Evolutionary conservation across 2,329 filamentous ascomycete genomes (phyloP).

Genomic region (Venturia effusa): DNA sequence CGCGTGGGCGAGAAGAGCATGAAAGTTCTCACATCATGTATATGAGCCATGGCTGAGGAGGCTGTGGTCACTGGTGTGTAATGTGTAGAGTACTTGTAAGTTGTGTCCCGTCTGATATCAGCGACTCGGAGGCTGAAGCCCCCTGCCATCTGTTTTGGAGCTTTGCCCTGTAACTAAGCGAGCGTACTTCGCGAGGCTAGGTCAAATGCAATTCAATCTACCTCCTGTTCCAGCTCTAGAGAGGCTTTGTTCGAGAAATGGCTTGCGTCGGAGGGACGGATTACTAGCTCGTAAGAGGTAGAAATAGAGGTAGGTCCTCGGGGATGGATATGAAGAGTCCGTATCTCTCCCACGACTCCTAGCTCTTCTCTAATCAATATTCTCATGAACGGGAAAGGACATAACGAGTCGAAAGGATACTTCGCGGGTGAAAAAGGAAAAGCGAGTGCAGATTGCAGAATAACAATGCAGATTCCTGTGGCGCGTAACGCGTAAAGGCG

Average conservation of each 20-base stretch:
- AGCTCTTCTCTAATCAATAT: not conserved
- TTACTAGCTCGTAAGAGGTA: not conserved
- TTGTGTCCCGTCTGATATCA: not conserved
- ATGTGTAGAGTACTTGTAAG: not conserved
- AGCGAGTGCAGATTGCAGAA: not conserved
- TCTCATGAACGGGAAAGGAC: not conserved
- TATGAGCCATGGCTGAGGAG: not conserved
- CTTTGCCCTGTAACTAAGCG: not conserved
- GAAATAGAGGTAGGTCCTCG: too few relatives aligned
- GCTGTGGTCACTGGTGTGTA: slow-evolving; percentile 2
- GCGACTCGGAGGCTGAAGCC: not conserved
- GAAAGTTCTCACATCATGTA: not conserved
- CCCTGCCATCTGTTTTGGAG: not conserved
- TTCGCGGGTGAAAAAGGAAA: too few relatives aligned
- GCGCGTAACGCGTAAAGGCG: not conserved
- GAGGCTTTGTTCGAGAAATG: not conserved
- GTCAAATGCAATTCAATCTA: not conserved
- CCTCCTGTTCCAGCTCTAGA: not conserved
- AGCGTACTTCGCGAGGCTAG: not conserved
- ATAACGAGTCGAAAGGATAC: too few relatives aligned
- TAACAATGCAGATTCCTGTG: not conserved
- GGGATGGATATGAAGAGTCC: not conserved
- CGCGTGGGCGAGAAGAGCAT: not conserved
- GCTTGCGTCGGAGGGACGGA: not conserved
- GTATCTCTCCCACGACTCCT: not conserved